These are phyloP conservation scores for Phlyctochytrium arcticum DNA, from an alignment of 192 early-diverging fungal species.

Conservation along the genomic window DNA sequence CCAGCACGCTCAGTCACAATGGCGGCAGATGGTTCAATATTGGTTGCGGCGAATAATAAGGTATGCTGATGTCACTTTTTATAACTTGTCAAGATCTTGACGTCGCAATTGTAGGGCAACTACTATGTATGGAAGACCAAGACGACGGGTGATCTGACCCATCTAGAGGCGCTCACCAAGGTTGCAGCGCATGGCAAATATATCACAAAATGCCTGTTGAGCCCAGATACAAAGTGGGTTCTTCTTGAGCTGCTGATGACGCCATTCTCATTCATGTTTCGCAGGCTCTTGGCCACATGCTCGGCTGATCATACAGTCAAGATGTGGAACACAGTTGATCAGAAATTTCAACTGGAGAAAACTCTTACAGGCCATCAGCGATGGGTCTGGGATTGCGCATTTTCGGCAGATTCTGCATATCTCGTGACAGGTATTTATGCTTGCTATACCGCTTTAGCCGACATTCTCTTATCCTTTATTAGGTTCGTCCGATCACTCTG, in stretches of 20 bases:
- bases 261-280: not conserved
- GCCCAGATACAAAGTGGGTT: conserved; percentile 71
- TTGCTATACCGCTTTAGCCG: not conserved
- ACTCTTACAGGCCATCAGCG: conserved; percentile 76
- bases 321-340: conserved; percentile 60
- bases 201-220: conserved; percentile 76
- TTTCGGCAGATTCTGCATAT: conserved; percentile 88
- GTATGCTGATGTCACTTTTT: conserved; percentile 28
- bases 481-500: conserved; percentile 82
- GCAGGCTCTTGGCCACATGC: conserved; percentile 72
- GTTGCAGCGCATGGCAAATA: conserved; percentile 77
- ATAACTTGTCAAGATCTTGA: not conserved
- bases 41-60: conserved; percentile 86
- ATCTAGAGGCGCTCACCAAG: conserved; percentile 66
- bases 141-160: conserved; percentile 38
- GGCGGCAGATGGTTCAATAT: conserved; percentile 71
- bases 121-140: conserved; percentile 54
- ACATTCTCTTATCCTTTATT: not conserved
- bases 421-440: conserved; percentile 63
- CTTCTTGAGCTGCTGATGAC: not conserved
- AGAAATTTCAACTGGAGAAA: conserved; percentile 64
- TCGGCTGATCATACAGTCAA: conserved; percentile 86
- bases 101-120: conserved; percentile 50
- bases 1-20: conserved; percentile 79
- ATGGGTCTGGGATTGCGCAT: conserved; percentile 93